Evolutionary conservation across 2,329 filamentous ascomycete species (phyloP).

Genomic region (Trichoderma sp.): DNA sequence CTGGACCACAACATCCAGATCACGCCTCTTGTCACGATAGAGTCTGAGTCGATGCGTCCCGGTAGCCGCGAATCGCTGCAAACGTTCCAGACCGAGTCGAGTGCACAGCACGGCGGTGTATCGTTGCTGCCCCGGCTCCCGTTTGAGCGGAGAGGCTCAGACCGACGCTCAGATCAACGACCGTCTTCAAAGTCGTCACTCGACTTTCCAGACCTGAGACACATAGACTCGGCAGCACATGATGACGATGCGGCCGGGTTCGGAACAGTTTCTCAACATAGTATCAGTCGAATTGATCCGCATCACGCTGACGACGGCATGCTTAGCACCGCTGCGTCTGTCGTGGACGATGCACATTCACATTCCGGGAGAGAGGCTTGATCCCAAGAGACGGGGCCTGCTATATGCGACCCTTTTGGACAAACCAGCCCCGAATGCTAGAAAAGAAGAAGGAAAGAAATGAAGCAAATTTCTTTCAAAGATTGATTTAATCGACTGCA

Average conservation of each 20-base stretch:
- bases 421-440: neutral
- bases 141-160: slow-evolving; percentile 56
- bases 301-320: slow-evolving; percentile 44
- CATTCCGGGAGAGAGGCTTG: neutral
- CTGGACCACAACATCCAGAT: slow-evolving; percentile 33
- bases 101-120: slow-evolving; percentile 8
- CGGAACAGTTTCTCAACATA: slow-evolving; percentile 58
- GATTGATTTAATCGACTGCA: neutral
- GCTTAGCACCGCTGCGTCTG: slow-evolving; percentile 55
- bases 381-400: neutral
- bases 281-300: slow-evolving; percentile 54
- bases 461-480: neutral
- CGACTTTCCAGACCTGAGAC: slow-evolving; percentile 46
- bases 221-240: slow-evolving; percentile 39
- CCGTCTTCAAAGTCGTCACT: slow-evolving; percentile 52
- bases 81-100: neutral
- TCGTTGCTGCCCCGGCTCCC: slow-evolving; percentile 42
- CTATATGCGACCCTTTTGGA: neutral
- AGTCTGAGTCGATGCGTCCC: slow-evolving; percentile 25
- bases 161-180: slow-evolving; percentile 53
- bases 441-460: neutral
- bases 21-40: slow-evolving; percentile 37
- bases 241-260: slow-evolving; percentile 54
- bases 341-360: slow-evolving; percentile 44
- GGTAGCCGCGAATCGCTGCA: slow-evolving; percentile 21